Conservation (phyloP, 345 rosid genomes). For the Gossypium arboreum region DNA sequence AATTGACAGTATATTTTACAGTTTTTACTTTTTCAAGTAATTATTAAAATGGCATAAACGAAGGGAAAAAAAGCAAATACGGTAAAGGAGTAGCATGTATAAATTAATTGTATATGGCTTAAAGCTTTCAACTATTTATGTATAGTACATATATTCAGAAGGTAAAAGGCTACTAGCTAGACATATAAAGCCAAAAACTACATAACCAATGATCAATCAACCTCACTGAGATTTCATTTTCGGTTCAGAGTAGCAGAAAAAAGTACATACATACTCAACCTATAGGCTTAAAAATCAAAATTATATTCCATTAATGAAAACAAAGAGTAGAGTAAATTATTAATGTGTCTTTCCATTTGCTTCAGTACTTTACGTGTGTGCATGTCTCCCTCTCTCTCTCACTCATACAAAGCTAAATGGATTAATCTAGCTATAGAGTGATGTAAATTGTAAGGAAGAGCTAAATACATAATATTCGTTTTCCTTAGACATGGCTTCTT, state of each 20-base stretch:
- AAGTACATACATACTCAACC: neutral
- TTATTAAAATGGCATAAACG: neutral
- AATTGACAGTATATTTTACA: neutral
- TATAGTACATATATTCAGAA: neutral
- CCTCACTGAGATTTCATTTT: neutral
- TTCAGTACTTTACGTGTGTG: neutral
- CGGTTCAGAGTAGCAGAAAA: conserved; percentile 2
- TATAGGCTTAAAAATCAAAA: neutral
- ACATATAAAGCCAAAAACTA: neutral
- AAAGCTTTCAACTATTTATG: neutral
- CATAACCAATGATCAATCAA: neutral
- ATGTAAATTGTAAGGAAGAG: too few species aligned
- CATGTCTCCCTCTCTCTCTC: neutral
- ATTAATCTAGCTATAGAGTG: too few species aligned
- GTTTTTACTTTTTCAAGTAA: neutral
- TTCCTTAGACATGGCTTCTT: neutral
- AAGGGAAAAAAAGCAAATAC: neutral
- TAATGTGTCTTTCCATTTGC: neutral
- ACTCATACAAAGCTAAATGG: too few species aligned
- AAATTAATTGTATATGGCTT: neutral
- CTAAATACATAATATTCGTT: too few species aligned
- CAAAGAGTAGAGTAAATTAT: neutral
- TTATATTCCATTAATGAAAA: neutral
- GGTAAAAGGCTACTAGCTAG: neutral
- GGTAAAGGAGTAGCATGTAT: too few species aligned